A percentile compares a stretch with the other conserved stretches of the same genome.
These are phyloP conservation scores for Coemansia pectinata DNA, from an alignment of 192 early-diverging fungal genomes.

Conservation along the genomic window DNA sequence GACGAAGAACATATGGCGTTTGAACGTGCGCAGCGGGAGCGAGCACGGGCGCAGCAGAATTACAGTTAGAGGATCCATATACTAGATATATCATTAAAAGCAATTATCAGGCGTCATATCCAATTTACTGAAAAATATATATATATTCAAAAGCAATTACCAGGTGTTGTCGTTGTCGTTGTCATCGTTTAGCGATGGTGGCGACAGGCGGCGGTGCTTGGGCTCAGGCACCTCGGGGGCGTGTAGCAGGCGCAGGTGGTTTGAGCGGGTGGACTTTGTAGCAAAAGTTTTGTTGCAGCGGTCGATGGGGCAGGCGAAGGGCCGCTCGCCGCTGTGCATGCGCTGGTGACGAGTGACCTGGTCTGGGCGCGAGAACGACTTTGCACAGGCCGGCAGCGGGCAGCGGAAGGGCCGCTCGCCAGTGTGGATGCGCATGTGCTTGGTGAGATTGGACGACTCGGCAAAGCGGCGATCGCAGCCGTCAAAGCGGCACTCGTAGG, in stretches of 20 bases:
- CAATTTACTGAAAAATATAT: too few relatives aligned
- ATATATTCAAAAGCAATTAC: background rate
- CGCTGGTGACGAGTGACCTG: constrained; percentile 66
- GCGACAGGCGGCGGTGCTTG: background rate
- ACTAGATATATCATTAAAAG: background rate
- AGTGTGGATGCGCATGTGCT: constrained; percentile 75
- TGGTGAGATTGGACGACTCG: constrained; percentile 65
- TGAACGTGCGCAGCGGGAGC: constrained; percentile 19
- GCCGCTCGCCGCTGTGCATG: constrained; percentile 43
- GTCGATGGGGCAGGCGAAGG: constrained; percentile 35
- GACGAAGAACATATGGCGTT: constrained; percentile 34
- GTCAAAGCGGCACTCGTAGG: constrained; percentile 61
- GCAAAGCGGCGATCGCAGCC: constrained; percentile 51
- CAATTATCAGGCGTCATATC: background rate
- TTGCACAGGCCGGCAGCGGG: constrained; percentile 64
- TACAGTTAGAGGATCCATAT: background rate
- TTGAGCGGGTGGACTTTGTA: constrained; percentile 33
- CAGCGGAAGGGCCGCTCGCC: constrained; percentile 77
- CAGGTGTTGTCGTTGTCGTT: background rate
- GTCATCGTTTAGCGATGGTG: background rate
- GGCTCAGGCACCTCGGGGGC: background rate
- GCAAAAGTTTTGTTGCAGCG: constrained; percentile 42
- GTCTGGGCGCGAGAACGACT: constrained; percentile 73
- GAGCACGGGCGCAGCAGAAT: background rate
- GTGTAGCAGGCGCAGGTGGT: constrained; percentile 40